Conservation (phyloP, 495 filamentous ascomycete genomes). For the Neurospora intermedia region DNA sequence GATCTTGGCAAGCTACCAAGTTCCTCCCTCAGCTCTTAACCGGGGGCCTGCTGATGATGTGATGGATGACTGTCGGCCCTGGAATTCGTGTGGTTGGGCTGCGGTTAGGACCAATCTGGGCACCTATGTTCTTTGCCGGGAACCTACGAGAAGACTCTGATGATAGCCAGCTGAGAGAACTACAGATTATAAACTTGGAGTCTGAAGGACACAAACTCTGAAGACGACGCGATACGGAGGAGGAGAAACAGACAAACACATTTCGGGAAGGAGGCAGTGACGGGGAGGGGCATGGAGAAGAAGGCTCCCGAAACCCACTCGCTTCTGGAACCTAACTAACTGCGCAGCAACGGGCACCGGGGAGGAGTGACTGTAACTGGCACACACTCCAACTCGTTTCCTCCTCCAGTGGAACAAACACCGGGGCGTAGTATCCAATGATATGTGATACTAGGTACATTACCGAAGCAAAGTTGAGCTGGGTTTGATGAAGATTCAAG, state of each 20-base stretch:
- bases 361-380: background rate
- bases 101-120: background rate
- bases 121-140: background rate
- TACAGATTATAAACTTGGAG: background rate
- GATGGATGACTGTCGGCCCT: background rate
- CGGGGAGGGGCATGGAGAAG: background rate
- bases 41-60: background rate
- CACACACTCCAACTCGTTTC: background rate
- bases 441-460: background rate
- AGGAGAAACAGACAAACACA: background rate
- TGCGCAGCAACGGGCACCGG: background rate
- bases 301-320: background rate
- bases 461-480: background rate
- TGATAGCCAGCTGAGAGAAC: background rate
- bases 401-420: background rate
- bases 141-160: background rate
- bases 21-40: background rate
- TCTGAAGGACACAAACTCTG: background rate
- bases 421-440: background rate
- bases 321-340: background rate
- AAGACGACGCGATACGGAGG: background rate
- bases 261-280: background rate
- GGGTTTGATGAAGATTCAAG: slow-evolving; percentile 25
- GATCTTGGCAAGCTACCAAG: background rate
- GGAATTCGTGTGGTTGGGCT: background rate